Conservation (phyloP, 2,329 filamentous ascomycete species). For the Colletotrichum camelliae region DNA sequence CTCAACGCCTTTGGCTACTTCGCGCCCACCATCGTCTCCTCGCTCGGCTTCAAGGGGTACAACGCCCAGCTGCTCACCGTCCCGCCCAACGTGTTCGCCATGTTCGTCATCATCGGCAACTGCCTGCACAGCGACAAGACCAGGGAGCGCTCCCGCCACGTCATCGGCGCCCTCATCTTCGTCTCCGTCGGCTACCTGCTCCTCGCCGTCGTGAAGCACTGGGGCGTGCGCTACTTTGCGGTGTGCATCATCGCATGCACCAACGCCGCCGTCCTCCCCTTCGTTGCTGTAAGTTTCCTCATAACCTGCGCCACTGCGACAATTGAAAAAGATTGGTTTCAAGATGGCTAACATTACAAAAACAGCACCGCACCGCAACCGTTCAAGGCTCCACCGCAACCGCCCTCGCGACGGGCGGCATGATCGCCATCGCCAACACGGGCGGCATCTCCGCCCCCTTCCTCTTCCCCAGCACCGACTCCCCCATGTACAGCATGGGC, state of each 20-base stretch:
- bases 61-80: constrained; percentile 40
- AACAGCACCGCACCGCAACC: constrained; percentile 35
- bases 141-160: constrained; percentile 34
- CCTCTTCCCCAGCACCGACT: constrained; percentile 33
- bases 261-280: constrained; percentile 35
- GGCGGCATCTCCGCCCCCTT: constrained; percentile 39
- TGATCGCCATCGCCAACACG: constrained; percentile 38
- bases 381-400: constrained; percentile 36
- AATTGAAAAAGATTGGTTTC: too few relatives aligned
- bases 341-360: too few relatives aligned
- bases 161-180: constrained; percentile 32
- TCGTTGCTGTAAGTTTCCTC: constrained; percentile 32
- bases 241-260: constrained; percentile 38
- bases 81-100: constrained; percentile 40
- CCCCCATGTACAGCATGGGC: constrained; percentile 37
- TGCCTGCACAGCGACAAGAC: constrained; percentile 36
- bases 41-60: constrained; percentile 36
- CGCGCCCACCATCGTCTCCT: constrained; percentile 37
- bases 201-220: constrained; percentile 33
- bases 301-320: neutral
- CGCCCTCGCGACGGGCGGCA: constrained; percentile 37
- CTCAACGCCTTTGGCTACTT: constrained; percentile 41
- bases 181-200: constrained; percentile 33
- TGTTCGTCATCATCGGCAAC: constrained; percentile 36
- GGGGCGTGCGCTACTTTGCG: constrained; percentile 34